These are phyloP conservation scores for Ampelomyces quisqualis DNA, from an alignment of 2,329 filamentous ascomycete species.

Conservation along the genomic window DNA sequence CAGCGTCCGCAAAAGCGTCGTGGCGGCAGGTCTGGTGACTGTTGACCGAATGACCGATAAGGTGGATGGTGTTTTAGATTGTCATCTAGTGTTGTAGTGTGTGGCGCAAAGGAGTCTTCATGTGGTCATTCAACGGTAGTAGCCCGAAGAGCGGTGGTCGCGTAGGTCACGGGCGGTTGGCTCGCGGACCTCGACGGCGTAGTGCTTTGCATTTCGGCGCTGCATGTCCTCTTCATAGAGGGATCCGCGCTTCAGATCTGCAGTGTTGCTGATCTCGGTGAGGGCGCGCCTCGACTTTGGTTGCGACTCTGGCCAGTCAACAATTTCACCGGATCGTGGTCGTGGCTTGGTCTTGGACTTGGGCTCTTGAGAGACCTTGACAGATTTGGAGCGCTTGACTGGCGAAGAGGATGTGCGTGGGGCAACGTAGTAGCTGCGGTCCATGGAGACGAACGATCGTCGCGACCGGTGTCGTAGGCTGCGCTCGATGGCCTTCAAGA, in stretches of 20 bases:
- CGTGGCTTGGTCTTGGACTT: constrained; percentile 33
- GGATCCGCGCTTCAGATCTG: constrained; percentile 43
- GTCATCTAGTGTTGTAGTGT: constrained; percentile 10
- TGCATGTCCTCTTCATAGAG: constrained; percentile 46
- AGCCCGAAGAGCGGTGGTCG: constrained; percentile 42
- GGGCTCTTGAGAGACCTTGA: constrained; percentile 37
- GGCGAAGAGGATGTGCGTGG: constrained; percentile 35
- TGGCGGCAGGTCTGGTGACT: constrained; percentile 7
- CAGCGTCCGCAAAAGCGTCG: constrained; percentile 19
- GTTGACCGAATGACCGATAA: constrained; percentile 2
- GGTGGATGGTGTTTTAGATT: constrained; percentile 5
- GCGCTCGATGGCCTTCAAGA: constrained; percentile 48
- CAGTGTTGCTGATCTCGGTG: constrained; percentile 36
- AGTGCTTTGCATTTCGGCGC: constrained; percentile 40
- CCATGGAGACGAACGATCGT: constrained; percentile 47
- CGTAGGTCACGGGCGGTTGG: constrained; percentile 40
- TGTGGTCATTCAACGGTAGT: constrained; percentile 40
- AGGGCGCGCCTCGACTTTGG: constrained; percentile 19
- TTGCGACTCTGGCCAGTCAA: constrained; percentile 38
- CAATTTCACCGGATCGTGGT: constrained; percentile 41
- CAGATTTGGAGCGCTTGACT: constrained; percentile 28
- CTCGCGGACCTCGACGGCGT: constrained; percentile 47
- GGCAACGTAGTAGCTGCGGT: constrained; percentile 46
- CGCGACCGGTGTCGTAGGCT: constrained; percentile 39
- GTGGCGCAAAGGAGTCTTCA: constrained; percentile 14